phyloP scores from a whole-genome alignment of 2,329 filamentous ascomycete genomes.

The Peltaster fructicola region DNA sequence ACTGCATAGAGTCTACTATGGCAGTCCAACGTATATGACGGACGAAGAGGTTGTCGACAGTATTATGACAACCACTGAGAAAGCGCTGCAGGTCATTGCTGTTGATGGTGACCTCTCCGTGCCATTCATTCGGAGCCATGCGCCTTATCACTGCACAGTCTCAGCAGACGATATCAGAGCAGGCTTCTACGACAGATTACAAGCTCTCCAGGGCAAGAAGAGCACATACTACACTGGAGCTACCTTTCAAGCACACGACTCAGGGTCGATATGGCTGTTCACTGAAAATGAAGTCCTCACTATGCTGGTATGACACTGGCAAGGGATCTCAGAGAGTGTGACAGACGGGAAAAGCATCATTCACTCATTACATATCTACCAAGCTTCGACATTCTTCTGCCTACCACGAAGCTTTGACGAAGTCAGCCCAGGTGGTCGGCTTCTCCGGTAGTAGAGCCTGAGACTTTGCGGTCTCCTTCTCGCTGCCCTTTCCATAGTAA shows the following conservation, averaged over 20 bases:
- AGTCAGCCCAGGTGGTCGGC: constrained; percentile 7
- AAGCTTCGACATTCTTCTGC: constrained; percentile 1
- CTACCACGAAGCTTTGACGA: constrained; percentile 8
- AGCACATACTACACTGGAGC: neutral
- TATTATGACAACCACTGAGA: too few species aligned
- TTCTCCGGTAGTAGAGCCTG: constrained; percentile 9
- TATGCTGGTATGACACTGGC: constrained; percentile 1
- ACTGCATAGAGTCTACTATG: too few species aligned
- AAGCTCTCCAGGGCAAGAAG: constrained; percentile 11
- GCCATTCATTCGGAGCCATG: too few species aligned
- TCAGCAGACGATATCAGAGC: constrained; percentile 9
- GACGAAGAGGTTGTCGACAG: too few species aligned
- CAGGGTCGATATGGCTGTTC: neutral
- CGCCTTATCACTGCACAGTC: constrained; percentile 12
- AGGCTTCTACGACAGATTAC: constrained; percentile 14
- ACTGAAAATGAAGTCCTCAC: neutral
- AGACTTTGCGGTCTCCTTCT: constrained; percentile 12
- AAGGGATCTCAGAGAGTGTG: neutral
- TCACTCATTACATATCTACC: neutral
- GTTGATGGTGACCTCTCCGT: too few species aligned
- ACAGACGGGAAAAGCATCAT: neutral
- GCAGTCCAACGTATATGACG: too few species aligned
- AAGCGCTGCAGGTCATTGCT: constrained; percentile 9
- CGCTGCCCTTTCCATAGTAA: constrained; percentile 13
- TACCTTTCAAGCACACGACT: neutral